Base-by-base conservation (phyloP, 2,329 filamentous ascomycete species). In the Lizonia empirigonia region DNA sequence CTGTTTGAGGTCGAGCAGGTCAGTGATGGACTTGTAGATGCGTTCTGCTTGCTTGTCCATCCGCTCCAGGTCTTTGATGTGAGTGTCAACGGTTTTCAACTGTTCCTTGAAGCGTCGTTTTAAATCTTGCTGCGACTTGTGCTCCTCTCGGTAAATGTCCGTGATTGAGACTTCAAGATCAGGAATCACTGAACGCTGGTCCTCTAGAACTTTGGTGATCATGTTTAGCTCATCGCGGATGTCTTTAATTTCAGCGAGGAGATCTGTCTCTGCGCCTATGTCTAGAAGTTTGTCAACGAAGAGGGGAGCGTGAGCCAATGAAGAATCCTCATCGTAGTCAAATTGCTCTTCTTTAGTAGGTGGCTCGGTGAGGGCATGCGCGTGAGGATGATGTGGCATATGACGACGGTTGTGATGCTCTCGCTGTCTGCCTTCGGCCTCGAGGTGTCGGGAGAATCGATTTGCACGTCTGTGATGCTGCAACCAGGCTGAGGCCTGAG, bases 141-240 rank as follows among this genome's bases (percentile, higher is more conserved):
- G 61, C 39, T 74, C 68, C 40, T 73, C 67, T 2, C 59, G 54
- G 56, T 75, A 72, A 33, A 75, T 68, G 42, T 71, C 68, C 5
- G 59, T 64, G 38, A 84, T 72, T 15, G 74, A 73, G 1, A 63
- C 63, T 48, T 78, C 76, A 20, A 84, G 76, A 36, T 82, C 77
- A 1, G 67, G 70, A 1, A 83, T 68, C 0, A 82, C 76, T 23
- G 72, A 67, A 3, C 74, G 62, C 56, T 84, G 82, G 26, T 81
- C 74, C 37, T 78, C 74, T 1, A 84, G 69, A 0, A 84, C 76
- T 44, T 79, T 80, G 4, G 67, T 68, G 23, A 88, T 80, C 72
- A 87, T 87, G 61, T 83, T 83, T 16, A 88, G 78, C 68, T 88
- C 85, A 60, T 88, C 85, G 16, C 83, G 80, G 44, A 88, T 86